Base-by-base conservation (phyloP, 2,329 filamentous ascomycete species). In the Cladosporium sp. region DNA sequence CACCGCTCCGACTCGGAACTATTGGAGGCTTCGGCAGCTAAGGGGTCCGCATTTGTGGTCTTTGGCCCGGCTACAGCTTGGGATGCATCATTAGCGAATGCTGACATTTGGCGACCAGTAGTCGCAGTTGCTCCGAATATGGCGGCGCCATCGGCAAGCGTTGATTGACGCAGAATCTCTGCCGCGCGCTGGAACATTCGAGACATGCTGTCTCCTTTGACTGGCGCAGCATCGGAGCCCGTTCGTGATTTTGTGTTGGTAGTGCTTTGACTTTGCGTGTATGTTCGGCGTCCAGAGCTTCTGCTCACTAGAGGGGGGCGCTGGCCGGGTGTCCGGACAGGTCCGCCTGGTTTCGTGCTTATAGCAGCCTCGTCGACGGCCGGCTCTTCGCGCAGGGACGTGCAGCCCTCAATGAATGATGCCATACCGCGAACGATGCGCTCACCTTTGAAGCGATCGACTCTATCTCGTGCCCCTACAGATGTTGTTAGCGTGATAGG, bases 401-500 rank as follows among this genome's bases (percentile, higher is more conserved):
- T 47, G 28, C 59, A 58, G 4, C 58, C 61, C 36, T 66, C 65
- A 15, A 66, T 63, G 45, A 66, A 66, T 3, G 58, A 48, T 8
- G 62, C 61, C 57, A 66, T 60, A 4, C 62, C 64, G 19, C 58
- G 57, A 6, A 65, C 63, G n/a, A 66, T 65, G 13, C 58, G 57
- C 28, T 61, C 60, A 17, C 63, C 65, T 35, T 63, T 64, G 50
- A 59, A 60, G 5, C 68, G 61, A 20, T 72, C 71, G n/a, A 67
- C 68, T 28, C 66, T 70, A 40, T 73, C 71, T 49, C 68, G 65
- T 20, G 66, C 59, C 63, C 68, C 68, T 42, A 17, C n/a, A 17
- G 6, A 13, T 12, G 10, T 9, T 20, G 52, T 55, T 40, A 55
- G 52, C 19, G 32, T 19, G 8, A 7, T 24, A 24, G 8, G 9